A percentile compares a stretch with the other conserved stretches of the same genome.
These are phyloP conservation scores for Cladosporium oxysporum DNA, from an alignment of 2,329 filamentous ascomycete genomes.

Conservation along the genomic window DNA sequence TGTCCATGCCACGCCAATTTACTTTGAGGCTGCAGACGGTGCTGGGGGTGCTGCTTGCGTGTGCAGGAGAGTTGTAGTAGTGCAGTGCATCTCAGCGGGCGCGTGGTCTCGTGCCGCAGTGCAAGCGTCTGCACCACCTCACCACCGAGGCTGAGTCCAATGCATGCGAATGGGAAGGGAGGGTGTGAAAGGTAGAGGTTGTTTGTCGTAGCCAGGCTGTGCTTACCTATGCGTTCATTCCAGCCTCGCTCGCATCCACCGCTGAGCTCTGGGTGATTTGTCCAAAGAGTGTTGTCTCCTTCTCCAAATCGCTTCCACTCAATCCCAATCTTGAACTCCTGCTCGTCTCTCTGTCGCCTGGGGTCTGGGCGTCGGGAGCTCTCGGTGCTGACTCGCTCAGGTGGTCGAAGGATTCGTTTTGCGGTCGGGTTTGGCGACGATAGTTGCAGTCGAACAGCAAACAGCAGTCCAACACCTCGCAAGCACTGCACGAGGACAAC, in stretches of 20 bases:
- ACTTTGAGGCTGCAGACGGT: neutral
- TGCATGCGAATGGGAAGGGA: neutral
- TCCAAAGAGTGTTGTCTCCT: neutral
- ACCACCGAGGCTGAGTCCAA: constrained; percentile 12
- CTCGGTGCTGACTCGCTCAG: constrained; percentile 12
- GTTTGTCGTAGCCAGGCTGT: neutral
- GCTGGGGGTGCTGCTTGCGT: neutral
- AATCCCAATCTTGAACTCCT: neutral
- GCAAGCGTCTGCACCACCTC: neutral
- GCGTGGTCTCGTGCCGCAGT: neutral
- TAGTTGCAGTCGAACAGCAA: neutral
- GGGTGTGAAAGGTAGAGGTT: neutral
- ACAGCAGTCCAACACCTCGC: neutral
- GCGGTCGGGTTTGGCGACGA: neutral
- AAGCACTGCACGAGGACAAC: neutral
- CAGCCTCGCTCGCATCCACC: constrained; percentile 11
- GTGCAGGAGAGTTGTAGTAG: neutral
- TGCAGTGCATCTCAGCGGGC: neutral
- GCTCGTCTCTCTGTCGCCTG: constrained; percentile 8
- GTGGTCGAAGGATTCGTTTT: constrained; percentile 1
- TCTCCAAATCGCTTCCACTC: neutral
- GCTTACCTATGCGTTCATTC: constrained; percentile 20
- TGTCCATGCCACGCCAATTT: constrained; percentile 1
- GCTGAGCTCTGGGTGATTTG: constrained; percentile 2
- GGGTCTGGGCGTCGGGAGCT: constrained; percentile 4